phyloP scores from a whole-genome alignment of 2,329 filamentous ascomycete genomes.

The Xylaria digitata region DNA sequence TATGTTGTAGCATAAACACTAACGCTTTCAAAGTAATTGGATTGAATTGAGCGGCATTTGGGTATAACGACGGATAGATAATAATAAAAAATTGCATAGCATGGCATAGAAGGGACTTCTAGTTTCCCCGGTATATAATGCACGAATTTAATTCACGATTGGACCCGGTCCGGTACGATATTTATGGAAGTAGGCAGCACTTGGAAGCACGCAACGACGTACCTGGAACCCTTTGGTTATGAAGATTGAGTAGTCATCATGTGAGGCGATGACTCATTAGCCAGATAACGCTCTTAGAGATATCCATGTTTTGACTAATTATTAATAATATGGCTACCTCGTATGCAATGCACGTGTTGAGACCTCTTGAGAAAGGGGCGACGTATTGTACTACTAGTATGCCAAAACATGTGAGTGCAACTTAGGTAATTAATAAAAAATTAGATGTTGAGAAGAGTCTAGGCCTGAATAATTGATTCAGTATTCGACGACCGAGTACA shows the following conservation, averaged over 20 bases:
- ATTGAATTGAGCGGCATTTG: constrained; percentile 1
- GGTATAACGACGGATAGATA: constrained; percentile 31
- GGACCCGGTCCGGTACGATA: neutral
- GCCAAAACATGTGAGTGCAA: no score
- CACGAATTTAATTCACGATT: constrained; percentile 19
- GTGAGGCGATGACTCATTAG: neutral
- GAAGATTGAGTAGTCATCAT: neutral
- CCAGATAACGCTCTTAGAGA: neutral
- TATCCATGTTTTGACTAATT: neutral
- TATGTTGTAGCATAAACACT: neutral
- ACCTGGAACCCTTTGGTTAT: neutral
- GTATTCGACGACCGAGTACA: no score
- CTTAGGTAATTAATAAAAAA: no score
- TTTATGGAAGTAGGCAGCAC: neutral
- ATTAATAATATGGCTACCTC: neutral
- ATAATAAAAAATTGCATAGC: constrained; percentile 32
- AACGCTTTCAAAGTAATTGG: constrained; percentile 16
- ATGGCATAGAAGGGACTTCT: constrained; percentile 17
- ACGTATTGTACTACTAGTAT: no score
- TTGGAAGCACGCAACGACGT: no score
- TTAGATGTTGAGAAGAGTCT: no score
- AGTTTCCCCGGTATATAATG: constrained; percentile 10
- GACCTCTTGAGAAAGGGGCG: no score
- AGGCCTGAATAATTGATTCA: no score
- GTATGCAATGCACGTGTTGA: no score